Evolutionary conservation across 2,329 filamentous ascomycete genomes (phyloP).

Genomic region (Alternaria incomplexa): DNA sequence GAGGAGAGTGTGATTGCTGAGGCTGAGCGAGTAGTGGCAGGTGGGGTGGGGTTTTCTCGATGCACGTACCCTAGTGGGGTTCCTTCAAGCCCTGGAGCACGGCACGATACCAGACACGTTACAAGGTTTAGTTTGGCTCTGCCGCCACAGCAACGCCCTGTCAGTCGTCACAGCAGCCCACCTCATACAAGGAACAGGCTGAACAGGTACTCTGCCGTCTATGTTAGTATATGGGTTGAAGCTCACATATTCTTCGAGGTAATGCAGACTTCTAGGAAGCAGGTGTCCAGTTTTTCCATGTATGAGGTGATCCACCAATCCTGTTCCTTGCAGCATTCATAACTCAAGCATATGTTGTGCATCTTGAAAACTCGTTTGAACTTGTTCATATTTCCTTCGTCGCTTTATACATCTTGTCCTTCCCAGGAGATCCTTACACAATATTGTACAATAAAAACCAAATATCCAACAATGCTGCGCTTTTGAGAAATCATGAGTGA

Average conservation of each 20-base stretch:
- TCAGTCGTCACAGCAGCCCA: neutral
- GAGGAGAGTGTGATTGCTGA: conserved; percentile 32
- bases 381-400: conserved; percentile 37
- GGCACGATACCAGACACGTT: neutral
- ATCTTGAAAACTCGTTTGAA: conserved; percentile 10
- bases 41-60: conserved; percentile 22
- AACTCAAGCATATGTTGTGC: conserved; percentile 2
- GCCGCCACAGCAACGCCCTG: conserved; percentile 28
- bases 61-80: conserved; percentile 29
- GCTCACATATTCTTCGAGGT: neutral
- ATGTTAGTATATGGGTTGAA: neutral
- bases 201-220: neutral
- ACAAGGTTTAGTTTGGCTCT: conserved; percentile 22
- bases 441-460: conserved; percentile 44
- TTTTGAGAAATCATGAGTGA: conserved; percentile 47
- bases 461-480: conserved; percentile 43
- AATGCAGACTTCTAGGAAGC: neutral
- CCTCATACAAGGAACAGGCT: neutral
- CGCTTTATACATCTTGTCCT: conserved; percentile 40
- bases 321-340: conserved; percentile 3
- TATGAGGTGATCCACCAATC: neutral
- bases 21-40: conserved; percentile 22
- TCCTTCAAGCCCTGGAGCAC: conserved; percentile 4
- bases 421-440: conserved; percentile 37
- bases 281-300: neutral